Evolutionary conservation across 2,329 filamentous ascomycete genomes (phyloP), one percentile per base, ranked within the genome.

Genomic region (Claviceps cyperi): DNA sequence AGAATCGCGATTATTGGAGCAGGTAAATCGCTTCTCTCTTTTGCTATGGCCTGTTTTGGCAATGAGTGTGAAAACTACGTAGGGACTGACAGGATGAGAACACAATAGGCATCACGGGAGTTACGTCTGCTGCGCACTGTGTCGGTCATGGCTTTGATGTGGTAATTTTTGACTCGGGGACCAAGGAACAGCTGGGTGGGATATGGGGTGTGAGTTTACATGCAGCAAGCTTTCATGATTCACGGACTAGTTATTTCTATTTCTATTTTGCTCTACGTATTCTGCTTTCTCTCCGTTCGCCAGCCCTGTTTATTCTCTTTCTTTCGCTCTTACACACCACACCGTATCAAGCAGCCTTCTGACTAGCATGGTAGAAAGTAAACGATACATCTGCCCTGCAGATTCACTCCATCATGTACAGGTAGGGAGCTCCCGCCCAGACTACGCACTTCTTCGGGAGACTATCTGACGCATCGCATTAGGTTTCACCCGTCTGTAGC

Each of bases 61-160:
- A 32, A 32, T 11, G 28, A 4, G 28, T 32, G 4, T 4, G 28
- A 14, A 21, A 21, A 5, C 4, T 0, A 2, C 39, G 21, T 21
- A 9, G 19, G 17, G 5, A 21, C 39, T 40, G 39, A 40, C 17
- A 21, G 14, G 8, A 9, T 17, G 11, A 8, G 15, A 43, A 22
- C 2, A n/a, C 22, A 2, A 80, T 82, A 28, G 83, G 83, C 1
- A 72, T 94, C 50, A 92, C 77, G 0, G 77, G 87, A 4, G 80
- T 92, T 2, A 86, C 86, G 1, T 80, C 86, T 7, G 88, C 88
- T 0, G 80, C 85, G 1, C 87, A 94, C 62, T 89, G 85, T 60
- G 79, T 90, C 37, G 87, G 87, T 1, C 85, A 92, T 77, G 86
- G 86, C 43, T 91, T 91, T 56, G 85, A 92, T 54, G 83, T 88